These are phyloP conservation scores for Pleurotus giganteus DNA, from an alignment of 768 basidiomycete genomes.

Conservation along the genomic window DNA sequence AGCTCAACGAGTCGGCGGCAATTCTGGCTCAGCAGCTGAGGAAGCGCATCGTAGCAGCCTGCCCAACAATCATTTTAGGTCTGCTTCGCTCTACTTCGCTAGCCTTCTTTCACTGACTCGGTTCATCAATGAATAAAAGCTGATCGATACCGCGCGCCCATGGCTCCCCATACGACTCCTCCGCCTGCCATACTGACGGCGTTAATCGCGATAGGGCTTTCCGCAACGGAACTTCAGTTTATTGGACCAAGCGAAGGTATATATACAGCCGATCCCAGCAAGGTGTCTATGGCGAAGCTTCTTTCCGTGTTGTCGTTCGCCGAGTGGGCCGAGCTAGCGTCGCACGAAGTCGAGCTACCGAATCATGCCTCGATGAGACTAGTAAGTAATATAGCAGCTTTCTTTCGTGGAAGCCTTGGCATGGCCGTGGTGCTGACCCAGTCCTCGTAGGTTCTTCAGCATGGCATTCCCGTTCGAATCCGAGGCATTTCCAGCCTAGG, in stretches of 20 bases:
- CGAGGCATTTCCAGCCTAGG: constrained; percentile 94
- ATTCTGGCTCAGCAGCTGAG: no score
- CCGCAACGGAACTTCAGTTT: constrained; percentile 91
- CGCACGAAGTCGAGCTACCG: constrained; percentile 97
- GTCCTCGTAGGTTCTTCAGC: constrained; percentile 67
- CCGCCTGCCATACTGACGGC: constrained; percentile 41
- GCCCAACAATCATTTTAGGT: no score
- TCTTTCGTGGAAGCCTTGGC: background rate
- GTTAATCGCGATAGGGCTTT: constrained; percentile 85
- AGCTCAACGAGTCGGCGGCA: no score
- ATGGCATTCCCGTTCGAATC: constrained; percentile 91
- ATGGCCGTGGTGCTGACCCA: background rate
- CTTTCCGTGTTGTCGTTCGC: constrained; percentile 93
- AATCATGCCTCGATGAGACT: constrained; percentile 99
- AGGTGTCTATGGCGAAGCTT: constrained; percentile 90
- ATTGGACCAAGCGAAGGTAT: constrained; percentile 99
- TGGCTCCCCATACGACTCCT: no score
- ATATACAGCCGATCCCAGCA: constrained; percentile 96
- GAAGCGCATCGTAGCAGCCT: no score
- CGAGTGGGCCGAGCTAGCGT: constrained; percentile 96
- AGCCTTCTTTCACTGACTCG: no score
- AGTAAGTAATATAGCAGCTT: constrained; percentile 30
- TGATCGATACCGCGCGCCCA: no score
- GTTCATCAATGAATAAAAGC: no score
- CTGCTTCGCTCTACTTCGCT: no score